A percentile compares a stretch with the other conserved stretches of the same genome.
Conservation (phyloP, 768 basidiomycete genomes). For the Amanita exitialis region DNA sequence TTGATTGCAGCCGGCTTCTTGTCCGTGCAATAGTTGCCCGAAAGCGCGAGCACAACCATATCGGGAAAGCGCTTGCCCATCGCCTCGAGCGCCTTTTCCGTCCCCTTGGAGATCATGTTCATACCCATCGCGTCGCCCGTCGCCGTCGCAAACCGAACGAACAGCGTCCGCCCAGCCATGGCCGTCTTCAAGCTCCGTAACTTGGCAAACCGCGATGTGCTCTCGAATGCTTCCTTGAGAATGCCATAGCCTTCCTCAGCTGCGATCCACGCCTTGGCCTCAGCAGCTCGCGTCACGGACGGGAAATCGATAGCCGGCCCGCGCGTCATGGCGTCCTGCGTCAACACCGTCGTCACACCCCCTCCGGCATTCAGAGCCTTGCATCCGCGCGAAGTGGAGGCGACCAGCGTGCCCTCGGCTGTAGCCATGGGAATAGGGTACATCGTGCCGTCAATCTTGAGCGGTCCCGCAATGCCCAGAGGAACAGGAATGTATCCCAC, state of each 20-base stretch:
- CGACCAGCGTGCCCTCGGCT: constrained; percentile 97
- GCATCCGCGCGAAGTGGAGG: constrained; percentile 94
- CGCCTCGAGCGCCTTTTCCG: constrained; percentile 84
- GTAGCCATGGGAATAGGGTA: constrained; percentile 98
- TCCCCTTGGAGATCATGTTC: constrained; percentile 99
- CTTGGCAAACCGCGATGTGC: constrained; percentile 87
- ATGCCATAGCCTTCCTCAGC: constrained; percentile 65
- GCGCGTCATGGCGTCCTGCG: constrained; percentile 93
- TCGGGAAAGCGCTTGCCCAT: constrained; percentile 76
- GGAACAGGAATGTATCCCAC: constrained; percentile 95
- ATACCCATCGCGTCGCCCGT: constrained; percentile 99
- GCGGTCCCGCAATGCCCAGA: constrained; percentile 92
- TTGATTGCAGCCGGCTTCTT: constrained; percentile 99
- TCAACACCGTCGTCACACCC: constrained; percentile 90
- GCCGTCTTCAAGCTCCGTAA: constrained; percentile 80
- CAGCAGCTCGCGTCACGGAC: constrained; percentile 63
- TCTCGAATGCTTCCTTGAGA: constrained; percentile 84
- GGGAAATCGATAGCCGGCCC: constrained; percentile 99
- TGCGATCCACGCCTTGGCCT: constrained; percentile 83
- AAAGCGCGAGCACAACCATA: constrained; percentile 85
- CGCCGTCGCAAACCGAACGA: constrained; percentile 85
- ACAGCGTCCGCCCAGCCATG: constrained; percentile 89
- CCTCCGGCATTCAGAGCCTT: constrained; percentile 96
- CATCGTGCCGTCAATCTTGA: constrained; percentile 77
- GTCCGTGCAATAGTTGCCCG: constrained; percentile 98